Conservation (phyloP, 2,329 filamentous ascomycete species). For the Corynespora cassiicola region DNA sequence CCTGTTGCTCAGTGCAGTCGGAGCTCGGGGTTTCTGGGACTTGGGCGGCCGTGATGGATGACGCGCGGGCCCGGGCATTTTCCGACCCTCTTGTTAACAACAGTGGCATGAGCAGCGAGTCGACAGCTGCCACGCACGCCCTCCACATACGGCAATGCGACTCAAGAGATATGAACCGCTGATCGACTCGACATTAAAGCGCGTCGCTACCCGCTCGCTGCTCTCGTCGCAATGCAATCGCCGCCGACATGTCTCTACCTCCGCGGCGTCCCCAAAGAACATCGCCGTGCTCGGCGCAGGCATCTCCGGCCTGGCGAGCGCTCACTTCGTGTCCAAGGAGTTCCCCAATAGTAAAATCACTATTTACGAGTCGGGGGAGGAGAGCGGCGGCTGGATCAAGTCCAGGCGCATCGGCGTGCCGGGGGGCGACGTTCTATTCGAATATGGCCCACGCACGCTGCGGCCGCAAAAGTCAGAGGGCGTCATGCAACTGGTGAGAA, state of each 20-base stretch:
- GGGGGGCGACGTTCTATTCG: constrained; percentile 74
- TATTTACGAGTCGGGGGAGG: constrained; percentile 74
- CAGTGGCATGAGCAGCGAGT: no score
- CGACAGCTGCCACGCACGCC: constrained; percentile 13
- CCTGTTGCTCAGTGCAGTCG: no score
- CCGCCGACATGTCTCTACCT: constrained; percentile 24
- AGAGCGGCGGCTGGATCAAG: constrained; percentile 84
- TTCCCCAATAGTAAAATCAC: constrained; percentile 76
- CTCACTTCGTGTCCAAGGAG: constrained; percentile 74
- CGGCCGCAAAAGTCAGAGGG: no score
- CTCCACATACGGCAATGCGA: constrained; percentile 43
- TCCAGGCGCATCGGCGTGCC: constrained; percentile 68
- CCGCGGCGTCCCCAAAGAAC: constrained; percentile 37
- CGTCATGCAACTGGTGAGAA: constrained; percentile 73
- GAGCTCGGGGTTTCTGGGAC: no score
- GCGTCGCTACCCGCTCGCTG: constrained; percentile 22
- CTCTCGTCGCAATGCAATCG: constrained; percentile 27
- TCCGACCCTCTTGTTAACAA: no score
- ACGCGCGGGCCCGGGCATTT: no score
- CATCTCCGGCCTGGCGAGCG: constrained; percentile 58
- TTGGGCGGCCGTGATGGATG: no score
- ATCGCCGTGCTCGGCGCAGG: constrained; percentile 61
- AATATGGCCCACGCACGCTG: constrained; percentile 82
- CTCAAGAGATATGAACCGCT: constrained; percentile 42
- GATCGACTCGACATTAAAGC: constrained; percentile 40